Percentiles rank a stretch among this genome's conserved stretches.
Evolutionary conservation across 306 rosid species (phyloP).

Genomic region (Quercus ilex): DNA sequence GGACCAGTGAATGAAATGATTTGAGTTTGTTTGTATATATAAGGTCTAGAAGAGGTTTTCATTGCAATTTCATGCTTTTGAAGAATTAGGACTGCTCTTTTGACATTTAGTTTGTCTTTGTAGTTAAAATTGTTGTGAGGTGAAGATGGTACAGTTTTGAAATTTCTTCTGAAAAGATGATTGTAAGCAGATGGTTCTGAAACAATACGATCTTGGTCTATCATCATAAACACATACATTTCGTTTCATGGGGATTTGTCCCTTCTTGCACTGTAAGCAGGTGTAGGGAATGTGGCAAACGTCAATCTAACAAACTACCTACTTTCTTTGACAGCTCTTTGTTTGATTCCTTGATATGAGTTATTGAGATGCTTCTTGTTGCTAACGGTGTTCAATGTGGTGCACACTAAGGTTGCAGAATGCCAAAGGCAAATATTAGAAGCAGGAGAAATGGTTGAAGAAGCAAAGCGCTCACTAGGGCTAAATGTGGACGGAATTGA

Average conservation of each 20-base stretch:
- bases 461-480: conserved; percentile 64
- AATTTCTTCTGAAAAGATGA: neutral
- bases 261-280: neutral
- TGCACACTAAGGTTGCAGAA: conserved; percentile 57
- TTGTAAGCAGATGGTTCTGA: neutral
- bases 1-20: neutral
- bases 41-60: neutral
- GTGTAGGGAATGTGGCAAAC: neutral
- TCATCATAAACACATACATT: neutral
- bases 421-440: conserved; percentile 71
- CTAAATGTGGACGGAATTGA: conserved; percentile 24
- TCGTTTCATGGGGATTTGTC: neutral
- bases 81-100: neutral
- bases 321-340: neutral
- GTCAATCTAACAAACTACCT: neutral
- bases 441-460: conserved; percentile 70
- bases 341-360: neutral
- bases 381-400: neutral
- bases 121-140: neutral
- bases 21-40: neutral
- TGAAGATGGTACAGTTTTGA: neutral
- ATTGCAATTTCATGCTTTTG: neutral
- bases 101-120: neutral
- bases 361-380: neutral
- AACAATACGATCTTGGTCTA: neutral